A percentile compares a stretch with the other conserved stretches of the same genome.
Conservation (phyloP, 2,329 filamentous ascomycete genomes). For the Colletotrichum liaoningense region DNA sequence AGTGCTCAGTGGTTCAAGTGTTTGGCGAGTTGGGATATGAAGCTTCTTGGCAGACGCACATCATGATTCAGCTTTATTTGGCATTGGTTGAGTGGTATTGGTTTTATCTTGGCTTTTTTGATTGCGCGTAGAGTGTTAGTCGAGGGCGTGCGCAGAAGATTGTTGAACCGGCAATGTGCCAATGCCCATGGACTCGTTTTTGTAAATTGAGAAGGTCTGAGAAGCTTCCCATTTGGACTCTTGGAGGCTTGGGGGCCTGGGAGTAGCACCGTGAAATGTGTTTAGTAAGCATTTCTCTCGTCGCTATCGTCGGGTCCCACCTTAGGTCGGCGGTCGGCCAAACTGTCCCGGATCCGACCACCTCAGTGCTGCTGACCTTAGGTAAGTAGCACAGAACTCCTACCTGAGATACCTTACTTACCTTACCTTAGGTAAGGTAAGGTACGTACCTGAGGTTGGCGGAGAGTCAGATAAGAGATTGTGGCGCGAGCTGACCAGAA, state of each 20-base stretch:
- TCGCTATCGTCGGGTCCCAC: neutral
- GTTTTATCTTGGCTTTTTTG: neutral
- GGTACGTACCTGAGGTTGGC: neutral
- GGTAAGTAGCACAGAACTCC: too few species aligned
- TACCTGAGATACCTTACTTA: too few species aligned
- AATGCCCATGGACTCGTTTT: neutral
- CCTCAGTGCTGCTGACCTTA: too few species aligned
- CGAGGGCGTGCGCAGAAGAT: neutral
- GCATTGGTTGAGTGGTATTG: neutral
- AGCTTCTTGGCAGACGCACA: conserved; percentile 22
- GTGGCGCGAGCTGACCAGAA: neutral
- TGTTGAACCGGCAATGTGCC: neutral
- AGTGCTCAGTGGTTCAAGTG: neutral
- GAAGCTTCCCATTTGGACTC: neutral
- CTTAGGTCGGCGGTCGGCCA: neutral
- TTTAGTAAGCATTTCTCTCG: neutral
- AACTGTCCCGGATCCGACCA: neutral
- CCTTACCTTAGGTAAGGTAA: too few species aligned
- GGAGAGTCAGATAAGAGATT: neutral
- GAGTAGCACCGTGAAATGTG: neutral
- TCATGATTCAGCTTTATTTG: conserved; percentile 18
- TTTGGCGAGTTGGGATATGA: neutral
- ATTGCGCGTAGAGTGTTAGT: neutral
- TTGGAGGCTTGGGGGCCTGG: neutral
- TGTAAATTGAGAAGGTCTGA: neutral